Evolutionary conservation across 2,329 filamentous ascomycete genomes (phyloP).

Genomic region (Xylariaceae sp.): DNA sequence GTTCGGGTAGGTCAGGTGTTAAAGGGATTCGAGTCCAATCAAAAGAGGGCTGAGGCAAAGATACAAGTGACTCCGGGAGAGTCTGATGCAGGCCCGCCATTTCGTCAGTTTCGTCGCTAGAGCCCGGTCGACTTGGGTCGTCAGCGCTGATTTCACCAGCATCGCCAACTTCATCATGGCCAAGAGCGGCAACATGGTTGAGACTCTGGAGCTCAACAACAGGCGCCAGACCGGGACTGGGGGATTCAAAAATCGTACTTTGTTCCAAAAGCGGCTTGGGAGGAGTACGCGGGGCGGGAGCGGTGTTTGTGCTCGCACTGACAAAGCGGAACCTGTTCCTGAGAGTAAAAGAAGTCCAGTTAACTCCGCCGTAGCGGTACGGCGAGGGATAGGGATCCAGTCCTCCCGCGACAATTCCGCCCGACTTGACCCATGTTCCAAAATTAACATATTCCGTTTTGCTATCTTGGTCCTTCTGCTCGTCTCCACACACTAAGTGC

Average conservation of each 20-base stretch:
- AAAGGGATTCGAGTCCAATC: conserved; percentile 75
- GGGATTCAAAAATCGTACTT: conserved; percentile 35
- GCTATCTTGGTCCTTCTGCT: conserved; percentile 37
- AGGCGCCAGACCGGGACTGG: conserved; percentile 35
- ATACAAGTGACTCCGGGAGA: conserved; percentile 20
- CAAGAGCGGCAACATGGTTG: conserved; percentile 29
- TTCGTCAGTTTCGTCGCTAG: conserved; percentile 24
- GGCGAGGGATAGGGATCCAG: conserved; percentile 50
- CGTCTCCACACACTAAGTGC: conserved; percentile 50
- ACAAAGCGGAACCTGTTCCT: conserved; percentile 64
- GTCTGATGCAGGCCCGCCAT: conserved; percentile 19
- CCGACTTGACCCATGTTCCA: conserved; percentile 62
- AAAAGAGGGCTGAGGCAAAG: conserved; percentile 51
- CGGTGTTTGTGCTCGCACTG: conserved; percentile 46
- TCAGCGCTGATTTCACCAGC: conserved; percentile 22
- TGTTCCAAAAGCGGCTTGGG: conserved; percentile 35
- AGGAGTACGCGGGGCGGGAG: conserved; percentile 37
- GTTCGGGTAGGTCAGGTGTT: conserved; percentile 57
- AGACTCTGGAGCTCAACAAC: conserved; percentile 33
- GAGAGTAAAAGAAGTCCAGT: conserved; percentile 67
- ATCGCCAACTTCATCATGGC: conserved; percentile 31
- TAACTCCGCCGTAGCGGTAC: conserved; percentile 57
- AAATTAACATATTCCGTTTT: conserved; percentile 55
- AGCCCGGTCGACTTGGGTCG: conserved; percentile 16
- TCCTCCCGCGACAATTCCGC: conserved; percentile 47